Conservation (phyloP, 306 rosid genomes). For the Dalbergia cochinchinensis region DNA sequence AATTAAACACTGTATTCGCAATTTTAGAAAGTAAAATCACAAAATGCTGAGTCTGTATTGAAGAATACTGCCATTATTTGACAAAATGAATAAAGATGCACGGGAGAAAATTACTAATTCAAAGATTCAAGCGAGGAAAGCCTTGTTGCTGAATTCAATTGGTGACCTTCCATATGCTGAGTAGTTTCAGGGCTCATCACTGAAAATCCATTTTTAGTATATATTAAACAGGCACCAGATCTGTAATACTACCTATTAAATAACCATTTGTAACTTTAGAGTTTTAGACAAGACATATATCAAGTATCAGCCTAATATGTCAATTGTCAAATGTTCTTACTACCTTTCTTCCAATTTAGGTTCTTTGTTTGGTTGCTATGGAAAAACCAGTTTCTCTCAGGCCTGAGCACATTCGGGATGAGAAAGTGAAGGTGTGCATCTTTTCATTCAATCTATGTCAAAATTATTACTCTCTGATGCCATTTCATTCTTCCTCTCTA, state of each 20-base stretch:
- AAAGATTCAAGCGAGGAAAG: neutral
- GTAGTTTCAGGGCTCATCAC: neutral
- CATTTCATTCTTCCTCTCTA: neutral
- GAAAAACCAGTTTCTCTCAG: constrained; percentile 87
- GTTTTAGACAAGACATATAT: neutral
- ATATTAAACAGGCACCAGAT: neutral
- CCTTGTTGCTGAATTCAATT: constrained; percentile 22
- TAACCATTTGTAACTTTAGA: neutral
- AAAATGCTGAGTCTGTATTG: neutral
- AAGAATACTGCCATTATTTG: neutral
- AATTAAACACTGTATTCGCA: too few species aligned
- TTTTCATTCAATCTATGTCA: constrained; percentile 6
- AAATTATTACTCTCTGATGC: neutral
- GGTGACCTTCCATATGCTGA: neutral
- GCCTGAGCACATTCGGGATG: constrained; percentile 92
- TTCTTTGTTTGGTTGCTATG: constrained; percentile 89
- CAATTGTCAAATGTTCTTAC: constrained; percentile 14
- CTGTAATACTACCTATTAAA: neutral
- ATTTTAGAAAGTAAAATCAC: too few species aligned
- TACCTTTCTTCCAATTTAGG: constrained; percentile 58
- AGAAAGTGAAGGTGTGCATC: constrained; percentile 82
- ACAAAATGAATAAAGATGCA: constrained; percentile 15
- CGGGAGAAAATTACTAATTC: constrained; percentile 11
- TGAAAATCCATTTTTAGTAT: neutral
- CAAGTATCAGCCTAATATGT: neutral